These are phyloP conservation scores for Corymbia citriodora DNA, from an alignment of 441 rosid genomes.

Conservation along the genomic window DNA sequence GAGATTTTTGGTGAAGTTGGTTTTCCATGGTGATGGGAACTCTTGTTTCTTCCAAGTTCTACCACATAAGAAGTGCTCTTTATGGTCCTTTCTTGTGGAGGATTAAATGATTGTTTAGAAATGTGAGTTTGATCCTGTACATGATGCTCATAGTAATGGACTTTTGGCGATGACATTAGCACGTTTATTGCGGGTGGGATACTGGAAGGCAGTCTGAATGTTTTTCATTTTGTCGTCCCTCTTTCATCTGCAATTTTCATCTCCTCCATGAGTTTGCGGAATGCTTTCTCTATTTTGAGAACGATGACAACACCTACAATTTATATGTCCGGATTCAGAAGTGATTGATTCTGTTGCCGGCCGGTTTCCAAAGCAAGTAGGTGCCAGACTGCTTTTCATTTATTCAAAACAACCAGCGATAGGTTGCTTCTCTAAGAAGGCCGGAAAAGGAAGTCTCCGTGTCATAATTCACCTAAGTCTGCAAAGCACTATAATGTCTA, in stretches of 20 bases:
- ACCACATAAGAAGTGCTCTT: neutral
- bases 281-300: neutral
- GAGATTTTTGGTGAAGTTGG: conserved; percentile 1
- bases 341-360: neutral
- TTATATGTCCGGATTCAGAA: neutral
- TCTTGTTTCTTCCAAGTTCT: neutral
- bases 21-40: neutral
- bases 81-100: neutral
- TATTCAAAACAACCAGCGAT: neutral
- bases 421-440: neutral
- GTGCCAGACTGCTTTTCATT: neutral
- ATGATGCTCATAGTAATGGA: neutral
- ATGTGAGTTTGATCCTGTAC: neutral
- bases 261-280: neutral
- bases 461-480: neutral
- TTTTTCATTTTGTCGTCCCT: neutral
- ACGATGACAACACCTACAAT: neutral
- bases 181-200: neutral
- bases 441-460: neutral
- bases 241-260: neutral
- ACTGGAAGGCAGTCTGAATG: neutral
- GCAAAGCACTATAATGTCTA: neutral
- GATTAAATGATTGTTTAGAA: neutral
- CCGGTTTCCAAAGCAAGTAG: neutral
- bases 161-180: neutral